Conservation (phyloP, 257 asterid species). For the Schizonepeta tenuifolia region DNA sequence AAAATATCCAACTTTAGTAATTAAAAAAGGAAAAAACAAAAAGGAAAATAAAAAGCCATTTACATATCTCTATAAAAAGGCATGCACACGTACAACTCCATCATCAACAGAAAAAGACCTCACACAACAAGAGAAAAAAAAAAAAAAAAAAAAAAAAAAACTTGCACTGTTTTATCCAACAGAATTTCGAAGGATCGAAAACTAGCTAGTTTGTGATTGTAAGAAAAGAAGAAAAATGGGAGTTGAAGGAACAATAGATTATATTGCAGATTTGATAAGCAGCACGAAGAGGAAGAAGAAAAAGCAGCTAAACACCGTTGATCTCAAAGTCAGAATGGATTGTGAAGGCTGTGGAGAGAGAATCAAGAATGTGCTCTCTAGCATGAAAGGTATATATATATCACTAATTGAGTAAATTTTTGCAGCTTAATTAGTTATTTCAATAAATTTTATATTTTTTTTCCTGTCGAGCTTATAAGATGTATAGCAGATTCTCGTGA, state of each 20-base stretch:
- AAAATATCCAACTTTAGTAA: conserved; percentile 14
- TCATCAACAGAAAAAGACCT: conserved; percentile 14
- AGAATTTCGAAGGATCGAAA: background rate
- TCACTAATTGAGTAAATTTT: too few relatives aligned
- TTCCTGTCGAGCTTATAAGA: background rate
- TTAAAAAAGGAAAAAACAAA: background rate
- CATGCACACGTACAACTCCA: conserved; percentile 13
- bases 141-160: too few relatives aligned
- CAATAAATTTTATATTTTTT: too few relatives aligned
- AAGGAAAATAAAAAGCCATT: background rate
- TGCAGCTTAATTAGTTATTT: too few relatives aligned
- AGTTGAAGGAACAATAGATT: conserved; percentile 75
- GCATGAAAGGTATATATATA: conserved; percentile 61
- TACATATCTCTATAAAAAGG: conserved; percentile 25
- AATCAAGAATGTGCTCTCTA: conserved; percentile 62
- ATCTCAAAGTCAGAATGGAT: conserved; percentile 79
- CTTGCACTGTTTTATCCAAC: background rate
- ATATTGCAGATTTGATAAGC: conserved; percentile 61
- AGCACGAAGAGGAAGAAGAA: conserved; percentile 61
- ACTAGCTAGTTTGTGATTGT: background rate
- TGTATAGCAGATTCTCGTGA: background rate
- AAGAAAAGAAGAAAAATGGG: conserved; percentile 51
- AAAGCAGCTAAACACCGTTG: conserved; percentile 62
- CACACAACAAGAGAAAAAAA: conserved; percentile 10
- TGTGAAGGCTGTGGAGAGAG: conserved; percentile 87